phyloP scores from a whole-genome alignment of 306 rosid species.

The Trichosanthes cucumerina region DNA sequence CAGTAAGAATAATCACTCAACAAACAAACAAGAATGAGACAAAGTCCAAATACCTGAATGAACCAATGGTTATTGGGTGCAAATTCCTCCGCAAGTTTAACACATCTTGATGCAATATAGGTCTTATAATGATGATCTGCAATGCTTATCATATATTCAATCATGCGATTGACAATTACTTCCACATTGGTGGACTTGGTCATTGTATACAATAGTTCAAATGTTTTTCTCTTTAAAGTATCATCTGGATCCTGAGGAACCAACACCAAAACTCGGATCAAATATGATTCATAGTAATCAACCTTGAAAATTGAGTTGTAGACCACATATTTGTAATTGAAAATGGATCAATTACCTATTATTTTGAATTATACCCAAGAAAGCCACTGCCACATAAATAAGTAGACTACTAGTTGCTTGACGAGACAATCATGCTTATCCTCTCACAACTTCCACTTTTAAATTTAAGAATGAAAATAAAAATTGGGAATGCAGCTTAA shows the following conservation, averaged over 20 bases:
- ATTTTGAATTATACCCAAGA: not conserved
- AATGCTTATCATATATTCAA: conserved; percentile 78
- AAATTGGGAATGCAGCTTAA: not conserved
- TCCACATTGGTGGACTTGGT: conserved; percentile 96
- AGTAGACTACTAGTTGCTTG: not conserved
- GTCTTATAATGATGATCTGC: conserved; percentile 89
- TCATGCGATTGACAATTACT: conserved; percentile 96
- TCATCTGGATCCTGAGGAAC: conserved; percentile 90
- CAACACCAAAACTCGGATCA: conserved; percentile 15
- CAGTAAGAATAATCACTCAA: conserved; percentile 9
- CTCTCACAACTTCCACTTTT: not conserved
- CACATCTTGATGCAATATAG: conserved; percentile 89
- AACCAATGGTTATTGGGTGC: conserved; percentile 98
- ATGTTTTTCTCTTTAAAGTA: conserved; percentile 88
- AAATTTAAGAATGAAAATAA: not conserved
- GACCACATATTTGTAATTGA: not conserved
- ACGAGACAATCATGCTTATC: not conserved
- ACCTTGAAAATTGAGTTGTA: not conserved
- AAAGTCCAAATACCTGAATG: conserved; percentile 57
- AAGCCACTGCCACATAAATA: not conserved
- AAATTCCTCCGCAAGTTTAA: conserved; percentile 94
- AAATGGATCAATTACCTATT: not conserved
- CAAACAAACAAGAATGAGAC: conserved; percentile 1
- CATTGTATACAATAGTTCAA: conserved; percentile 81
- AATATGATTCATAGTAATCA: not conserved